Percentiles rank a stretch among this genome's conserved stretches.
phyloP scores from a whole-genome alignment of 139 green algal genomes.

The Cymbomonas tetramitiformis region DNA sequence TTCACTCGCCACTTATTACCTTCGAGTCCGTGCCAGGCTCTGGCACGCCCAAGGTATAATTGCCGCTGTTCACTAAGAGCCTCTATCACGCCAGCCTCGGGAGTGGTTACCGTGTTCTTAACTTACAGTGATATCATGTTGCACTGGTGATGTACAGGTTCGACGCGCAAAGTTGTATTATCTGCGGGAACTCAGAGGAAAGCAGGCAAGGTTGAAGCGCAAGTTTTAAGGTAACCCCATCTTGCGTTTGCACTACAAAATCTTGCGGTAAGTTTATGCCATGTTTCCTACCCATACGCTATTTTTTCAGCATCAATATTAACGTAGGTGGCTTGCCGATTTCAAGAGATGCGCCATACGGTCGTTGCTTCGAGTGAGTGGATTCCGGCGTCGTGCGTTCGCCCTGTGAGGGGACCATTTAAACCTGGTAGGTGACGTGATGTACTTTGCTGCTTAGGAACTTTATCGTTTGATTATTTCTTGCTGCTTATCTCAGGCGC shows the following conservation, averaged over 20 bases:
- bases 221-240: not conserved
- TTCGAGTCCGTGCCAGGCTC: conserved; percentile 9
- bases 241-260: too few species aligned
- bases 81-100: not conserved
- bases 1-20: conserved; percentile 22
- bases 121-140: not conserved
- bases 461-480: not conserved
- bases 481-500: not conserved
- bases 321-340: not conserved
- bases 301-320: too few species aligned
- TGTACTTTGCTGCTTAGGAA: not conserved
- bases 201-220: conserved; percentile 27
- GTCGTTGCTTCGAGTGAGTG: not conserved
- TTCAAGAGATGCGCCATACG: not conserved
- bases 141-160: conserved; percentile 13
- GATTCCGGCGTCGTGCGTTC: not conserved
- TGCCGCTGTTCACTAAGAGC: not conserved
- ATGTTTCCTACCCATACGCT: too few species aligned
- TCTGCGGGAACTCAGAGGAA: conserved; percentile 39
- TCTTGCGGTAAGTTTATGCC: too few species aligned
- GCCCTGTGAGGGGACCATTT: not conserved
- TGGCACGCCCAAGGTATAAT: conserved; percentile 2
- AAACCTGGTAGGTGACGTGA: not conserved
- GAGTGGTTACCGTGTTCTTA: not conserved
- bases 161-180: conserved; percentile 50